A percentile compares a stretch with the other conserved stretches of the same genome.
Evolutionary conservation across 148 eudicot species (phyloP).

Genomic region (Spergularia bocconei): DNA sequence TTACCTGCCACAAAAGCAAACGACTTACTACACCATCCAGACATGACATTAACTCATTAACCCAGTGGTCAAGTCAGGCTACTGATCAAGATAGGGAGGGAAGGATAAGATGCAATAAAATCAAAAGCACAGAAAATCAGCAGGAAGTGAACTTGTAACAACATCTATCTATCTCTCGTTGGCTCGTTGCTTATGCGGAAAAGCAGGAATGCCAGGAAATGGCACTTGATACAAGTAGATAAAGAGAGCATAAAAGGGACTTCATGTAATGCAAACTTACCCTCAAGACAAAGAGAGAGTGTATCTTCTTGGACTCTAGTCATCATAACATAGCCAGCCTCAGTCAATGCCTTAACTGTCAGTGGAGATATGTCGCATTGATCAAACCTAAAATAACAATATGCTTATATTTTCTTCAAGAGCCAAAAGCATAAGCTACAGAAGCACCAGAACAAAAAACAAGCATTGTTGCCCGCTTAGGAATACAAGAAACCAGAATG

Average conservation of each 20-base stretch:
- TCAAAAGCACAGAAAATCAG: background rate
- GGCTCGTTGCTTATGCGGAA: background rate
- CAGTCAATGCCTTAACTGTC: conserved; percentile 71
- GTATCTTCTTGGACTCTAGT: conserved; percentile 87
- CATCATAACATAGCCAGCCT: conserved; percentile 85
- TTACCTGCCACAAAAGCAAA: conserved; percentile 49
- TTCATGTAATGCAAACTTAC: conserved; percentile 30
- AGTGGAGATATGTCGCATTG: conserved; percentile 71
- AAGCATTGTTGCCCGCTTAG: background rate
- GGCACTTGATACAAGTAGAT: background rate
- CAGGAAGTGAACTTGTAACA: background rate
- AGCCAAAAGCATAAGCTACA: background rate
- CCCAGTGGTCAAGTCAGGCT: background rate
- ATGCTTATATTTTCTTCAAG: background rate
- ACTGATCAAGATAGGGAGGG: background rate
- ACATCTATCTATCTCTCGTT: background rate
- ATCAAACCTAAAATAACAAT: conserved; percentile 64
- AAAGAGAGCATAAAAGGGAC: background rate
- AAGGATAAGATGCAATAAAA: background rate
- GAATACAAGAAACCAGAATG: no score
- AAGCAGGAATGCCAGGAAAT: conserved; percentile 7
- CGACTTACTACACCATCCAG: background rate
- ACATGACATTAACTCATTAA: background rate
- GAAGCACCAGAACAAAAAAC: background rate
- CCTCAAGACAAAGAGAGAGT: conserved; percentile 64